Evolutionary conservation across 768 basidiomycete genomes (phyloP).

Genomic region (Serendipita sp.): DNA sequence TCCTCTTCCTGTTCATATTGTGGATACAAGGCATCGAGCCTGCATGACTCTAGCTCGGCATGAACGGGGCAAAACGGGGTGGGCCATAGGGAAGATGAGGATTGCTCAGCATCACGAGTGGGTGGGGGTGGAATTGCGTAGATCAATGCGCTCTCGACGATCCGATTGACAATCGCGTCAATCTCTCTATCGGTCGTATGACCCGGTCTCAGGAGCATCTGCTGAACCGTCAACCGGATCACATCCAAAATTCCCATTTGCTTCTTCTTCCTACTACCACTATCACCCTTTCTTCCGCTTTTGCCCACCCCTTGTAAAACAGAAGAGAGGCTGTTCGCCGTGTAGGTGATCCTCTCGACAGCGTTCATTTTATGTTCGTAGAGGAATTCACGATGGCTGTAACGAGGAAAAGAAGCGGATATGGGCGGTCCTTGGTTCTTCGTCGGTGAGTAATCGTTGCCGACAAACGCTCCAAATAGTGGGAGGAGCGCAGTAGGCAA

Average conservation of each 20-base stretch:
- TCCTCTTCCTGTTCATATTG: background rate
- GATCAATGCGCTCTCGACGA: slow-evolving; percentile 60
- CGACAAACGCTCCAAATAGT: slow-evolving; percentile 59
- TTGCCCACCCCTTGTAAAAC: slow-evolving; percentile 21
- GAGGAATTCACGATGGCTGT: slow-evolving; percentile 31
- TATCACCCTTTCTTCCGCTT: slow-evolving; percentile 8
- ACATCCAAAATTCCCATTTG: slow-evolving; percentile 11
- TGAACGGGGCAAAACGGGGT: slow-evolving; percentile 51
- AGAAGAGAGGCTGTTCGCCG: slow-evolving; percentile 42
- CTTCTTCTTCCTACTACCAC: background rate
- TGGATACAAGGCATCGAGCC: slow-evolving; percentile 6
- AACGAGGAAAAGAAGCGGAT: background rate
- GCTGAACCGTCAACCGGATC: slow-evolving; percentile 2
- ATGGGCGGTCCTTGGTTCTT: slow-evolving; percentile 12
- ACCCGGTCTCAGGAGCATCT: slow-evolving; percentile 4
- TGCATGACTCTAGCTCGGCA: slow-evolving; percentile 5
- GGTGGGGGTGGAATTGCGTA: slow-evolving; percentile 43
- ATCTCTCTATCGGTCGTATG: slow-evolving; percentile 27
- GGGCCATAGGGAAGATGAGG: slow-evolving; percentile 34
- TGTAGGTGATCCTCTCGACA: slow-evolving; percentile 49
- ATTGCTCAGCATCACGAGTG: slow-evolving; percentile 15
- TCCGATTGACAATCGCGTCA: slow-evolving; percentile 45
- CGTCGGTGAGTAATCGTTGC: slow-evolving; percentile 59
- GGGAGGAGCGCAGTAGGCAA: slow-evolving; percentile 60
- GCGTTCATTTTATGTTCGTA: slow-evolving; percentile 45